phyloP scores from a whole-genome alignment of 2,329 filamentous ascomycete genomes.

The Colletotrichum theobromicola region DNA sequence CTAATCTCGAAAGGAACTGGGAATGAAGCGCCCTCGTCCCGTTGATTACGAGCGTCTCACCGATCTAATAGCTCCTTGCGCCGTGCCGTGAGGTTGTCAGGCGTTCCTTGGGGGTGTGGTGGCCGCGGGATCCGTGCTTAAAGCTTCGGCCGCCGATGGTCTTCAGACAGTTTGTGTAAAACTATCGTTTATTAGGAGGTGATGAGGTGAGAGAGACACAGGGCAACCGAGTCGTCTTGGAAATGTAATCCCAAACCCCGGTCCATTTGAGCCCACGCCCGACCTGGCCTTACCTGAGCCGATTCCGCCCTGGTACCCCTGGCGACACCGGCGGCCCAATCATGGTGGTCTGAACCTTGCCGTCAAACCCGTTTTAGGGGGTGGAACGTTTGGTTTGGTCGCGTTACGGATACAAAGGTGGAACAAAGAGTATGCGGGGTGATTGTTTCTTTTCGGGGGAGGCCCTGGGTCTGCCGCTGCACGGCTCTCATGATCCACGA shows the following conservation, averaged over 20 bases:
- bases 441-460: neutral
- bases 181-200: neutral
- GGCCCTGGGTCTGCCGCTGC: neutral
- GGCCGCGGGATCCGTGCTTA: slow-evolving; percentile 3
- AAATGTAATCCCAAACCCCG: neutral
- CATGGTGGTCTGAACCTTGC: neutral
- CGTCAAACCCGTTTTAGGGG: neutral
- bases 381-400: neutral
- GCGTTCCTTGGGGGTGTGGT: neutral
- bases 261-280: neutral
- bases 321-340: neutral
- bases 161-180: neutral
- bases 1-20: neutral
- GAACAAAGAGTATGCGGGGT: neutral
- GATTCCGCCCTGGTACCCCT: neutral
- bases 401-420: slow-evolving; percentile 18
- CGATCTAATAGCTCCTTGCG: neutral
- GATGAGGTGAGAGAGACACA: neutral
- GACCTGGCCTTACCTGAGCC: neutral
- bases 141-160: neutral
- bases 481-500: neutral
- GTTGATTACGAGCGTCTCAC: neutral
- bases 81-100: neutral
- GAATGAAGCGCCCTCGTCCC: neutral
- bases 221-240: neutral